These are phyloP conservation scores for Cordyceps fumosorosea DNA, from an alignment of 2,329 filamentous ascomycete species.

Conservation along the genomic window DNA sequence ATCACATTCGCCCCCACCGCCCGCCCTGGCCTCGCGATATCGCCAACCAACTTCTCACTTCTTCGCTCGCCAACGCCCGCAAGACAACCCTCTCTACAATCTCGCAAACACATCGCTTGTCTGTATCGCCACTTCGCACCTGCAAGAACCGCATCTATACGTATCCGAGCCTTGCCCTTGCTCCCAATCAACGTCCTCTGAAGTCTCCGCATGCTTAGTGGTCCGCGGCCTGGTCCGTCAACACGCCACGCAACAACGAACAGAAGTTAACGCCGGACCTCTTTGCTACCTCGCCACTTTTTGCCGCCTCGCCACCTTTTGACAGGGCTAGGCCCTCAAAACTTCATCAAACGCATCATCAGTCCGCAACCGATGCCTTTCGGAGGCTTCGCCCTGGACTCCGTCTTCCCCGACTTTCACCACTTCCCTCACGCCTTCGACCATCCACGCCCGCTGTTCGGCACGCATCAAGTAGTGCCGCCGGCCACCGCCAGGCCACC, in stretches of 20 bases:
- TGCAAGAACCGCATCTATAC: too few relatives aligned
- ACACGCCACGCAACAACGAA: neutral
- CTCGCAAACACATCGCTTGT: too few relatives aligned
- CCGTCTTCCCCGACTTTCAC: neutral
- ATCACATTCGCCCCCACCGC: neutral
- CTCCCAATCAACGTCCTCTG: neutral
- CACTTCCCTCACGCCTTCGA: neutral
- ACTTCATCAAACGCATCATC: too few relatives aligned
- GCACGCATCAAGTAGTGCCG: neutral
- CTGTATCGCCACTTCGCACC: too few relatives aligned
- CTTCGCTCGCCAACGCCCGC: neutral
- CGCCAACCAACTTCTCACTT: neutral
- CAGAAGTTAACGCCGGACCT: neutral
- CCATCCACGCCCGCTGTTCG: neutral
- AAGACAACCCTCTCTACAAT: neutral
- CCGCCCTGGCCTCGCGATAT: neutral
- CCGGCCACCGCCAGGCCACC: neutral
- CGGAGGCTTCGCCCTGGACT: neutral
- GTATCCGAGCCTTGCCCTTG: neutral
- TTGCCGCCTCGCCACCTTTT: too few relatives aligned
- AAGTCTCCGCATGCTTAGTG: neutral
- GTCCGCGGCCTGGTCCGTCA: neutral
- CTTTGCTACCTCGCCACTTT: neutral
- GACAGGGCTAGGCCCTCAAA: neutral
- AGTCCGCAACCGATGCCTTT: conserved; percentile 1